A percentile compares a stretch with the other conserved stretches of the same genome.
These are phyloP conservation scores for Exophiala spinifera DNA, from an alignment of 2,329 filamentous ascomycete species.

Conservation along the genomic window DNA sequence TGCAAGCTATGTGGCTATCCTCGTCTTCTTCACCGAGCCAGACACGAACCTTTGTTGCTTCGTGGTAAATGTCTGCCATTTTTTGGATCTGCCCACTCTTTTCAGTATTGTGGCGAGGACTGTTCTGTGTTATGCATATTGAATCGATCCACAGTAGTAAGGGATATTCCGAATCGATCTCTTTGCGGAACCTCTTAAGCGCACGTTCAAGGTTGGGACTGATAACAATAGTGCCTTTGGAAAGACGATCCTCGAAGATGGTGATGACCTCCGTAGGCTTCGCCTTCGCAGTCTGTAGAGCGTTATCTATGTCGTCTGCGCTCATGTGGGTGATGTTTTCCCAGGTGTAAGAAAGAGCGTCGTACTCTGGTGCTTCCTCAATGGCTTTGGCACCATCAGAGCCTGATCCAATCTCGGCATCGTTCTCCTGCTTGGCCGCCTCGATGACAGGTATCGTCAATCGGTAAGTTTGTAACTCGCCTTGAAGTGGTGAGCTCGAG, in stretches of 20 bases:
- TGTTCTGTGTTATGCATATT: constrained; percentile 29
- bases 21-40: constrained; percentile 12
- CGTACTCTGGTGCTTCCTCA: constrained; percentile 9
- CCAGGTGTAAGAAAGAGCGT: constrained; percentile 28
- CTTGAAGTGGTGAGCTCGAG: too few relatives aligned
- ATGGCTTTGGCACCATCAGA: background rate
- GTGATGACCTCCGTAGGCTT: background rate
- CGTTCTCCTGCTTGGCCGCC: too few relatives aligned
- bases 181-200: background rate
- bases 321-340: constrained; percentile 7
- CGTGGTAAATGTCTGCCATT: constrained; percentile 21
- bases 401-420: too few relatives aligned
- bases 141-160: constrained; percentile 25
- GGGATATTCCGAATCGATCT: background rate
- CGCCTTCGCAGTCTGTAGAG: too few relatives aligned
- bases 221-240: background rate
- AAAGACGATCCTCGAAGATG: constrained; percentile 7
- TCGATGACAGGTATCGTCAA: too few relatives aligned
- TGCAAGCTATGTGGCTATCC: constrained; percentile 12
- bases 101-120: constrained; percentile 16
- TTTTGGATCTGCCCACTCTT: constrained; percentile 26
- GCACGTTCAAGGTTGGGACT: background rate
- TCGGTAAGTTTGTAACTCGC: too few relatives aligned
- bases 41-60: constrained; percentile 6
- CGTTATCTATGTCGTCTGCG: background rate